A percentile compares a stretch with the other conserved stretches of the same genome.
Conservation (phyloP, 108 stramenopile species). For the Nitzschia putrida region DNA sequence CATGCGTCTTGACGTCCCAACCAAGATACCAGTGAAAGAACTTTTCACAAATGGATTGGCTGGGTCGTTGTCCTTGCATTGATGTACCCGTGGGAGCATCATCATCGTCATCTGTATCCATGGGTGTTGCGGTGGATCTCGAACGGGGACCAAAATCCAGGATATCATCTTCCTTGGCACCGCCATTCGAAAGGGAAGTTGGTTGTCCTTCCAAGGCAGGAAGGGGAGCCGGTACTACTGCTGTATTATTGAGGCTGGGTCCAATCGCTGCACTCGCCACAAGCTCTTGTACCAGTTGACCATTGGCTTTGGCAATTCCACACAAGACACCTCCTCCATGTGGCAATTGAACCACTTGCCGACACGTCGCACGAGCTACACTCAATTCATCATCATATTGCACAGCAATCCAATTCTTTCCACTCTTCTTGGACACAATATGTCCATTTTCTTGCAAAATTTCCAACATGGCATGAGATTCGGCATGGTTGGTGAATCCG, state of each 20-base stretch:
- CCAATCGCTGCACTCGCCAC: background rate
- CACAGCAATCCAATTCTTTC: conserved; percentile 18
- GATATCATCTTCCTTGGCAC: too few relatives aligned
- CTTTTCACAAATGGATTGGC: conserved; percentile 17
- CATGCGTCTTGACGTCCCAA: conserved; percentile 6
- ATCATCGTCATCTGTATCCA: too few relatives aligned
- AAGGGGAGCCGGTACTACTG: too few relatives aligned
- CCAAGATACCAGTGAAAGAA: conserved; percentile 17
- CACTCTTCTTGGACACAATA: conserved; percentile 9
- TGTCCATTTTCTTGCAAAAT: conserved; percentile 9
- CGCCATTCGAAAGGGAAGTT: too few relatives aligned
- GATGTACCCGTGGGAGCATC: too few relatives aligned
- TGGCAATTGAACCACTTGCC: conserved; percentile 1
- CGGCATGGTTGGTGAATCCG: conserved; percentile 11
- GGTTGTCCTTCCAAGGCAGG: too few relatives aligned
- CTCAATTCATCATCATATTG: conserved; percentile 3
- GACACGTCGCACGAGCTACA: background rate
- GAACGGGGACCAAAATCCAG: too few relatives aligned
- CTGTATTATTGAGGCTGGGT: background rate
- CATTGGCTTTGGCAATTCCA: conserved; percentile 1
- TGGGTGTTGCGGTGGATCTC: too few relatives aligned
- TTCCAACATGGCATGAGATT: conserved; percentile 1
- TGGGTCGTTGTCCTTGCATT: too few relatives aligned
- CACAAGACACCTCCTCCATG: conserved; percentile 3
- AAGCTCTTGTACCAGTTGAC: conserved; percentile 2